These are phyloP conservation scores for Rhizophagus sp. DNA, from an alignment of 192 early-diverging fungal species.

Conservation along the genomic window DNA sequence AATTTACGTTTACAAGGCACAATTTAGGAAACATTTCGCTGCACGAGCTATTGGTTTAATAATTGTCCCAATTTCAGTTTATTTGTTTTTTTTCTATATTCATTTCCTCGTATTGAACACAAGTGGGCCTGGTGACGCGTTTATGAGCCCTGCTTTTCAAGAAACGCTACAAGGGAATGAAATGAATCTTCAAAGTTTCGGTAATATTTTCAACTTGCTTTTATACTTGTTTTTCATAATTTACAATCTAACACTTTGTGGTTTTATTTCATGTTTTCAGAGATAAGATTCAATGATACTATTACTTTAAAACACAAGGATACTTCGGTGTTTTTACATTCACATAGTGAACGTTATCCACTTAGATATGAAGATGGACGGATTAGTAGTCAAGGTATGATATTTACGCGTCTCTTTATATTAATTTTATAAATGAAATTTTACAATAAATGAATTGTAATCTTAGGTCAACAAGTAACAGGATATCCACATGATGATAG, in stretches of 20 bases:
- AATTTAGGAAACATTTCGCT: slow-evolving; percentile 80
- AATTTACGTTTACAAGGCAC: slow-evolving; percentile 34
- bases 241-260: slow-evolving; percentile 32
- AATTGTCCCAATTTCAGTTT: slow-evolving; percentile 73
- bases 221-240: slow-evolving; percentile 41
- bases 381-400: slow-evolving; percentile 77
- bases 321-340: slow-evolving; percentile 77
- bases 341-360: slow-evolving; percentile 77
- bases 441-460: neutral
- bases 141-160: slow-evolving; percentile 91
- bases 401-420: neutral
- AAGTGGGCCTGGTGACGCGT: slow-evolving; percentile 89
- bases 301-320: slow-evolving; percentile 81
- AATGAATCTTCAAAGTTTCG: slow-evolving; percentile 55
- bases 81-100: slow-evolving; percentile 87
- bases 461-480: slow-evolving; percentile 84
- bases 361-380: slow-evolving; percentile 90
- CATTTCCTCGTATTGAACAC: slow-evolving; percentile 85
- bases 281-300: slow-evolving; percentile 78
- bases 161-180: slow-evolving; percentile 76
- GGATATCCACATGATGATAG: slow-evolving; percentile 76
- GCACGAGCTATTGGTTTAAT: slow-evolving; percentile 86
- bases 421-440: neutral
- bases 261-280: slow-evolving; percentile 37
- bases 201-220: slow-evolving; percentile 32